Conservation (phyloP, 2,329 filamentous ascomycete species). For the Pseudogymnoascus sp. region DNA sequence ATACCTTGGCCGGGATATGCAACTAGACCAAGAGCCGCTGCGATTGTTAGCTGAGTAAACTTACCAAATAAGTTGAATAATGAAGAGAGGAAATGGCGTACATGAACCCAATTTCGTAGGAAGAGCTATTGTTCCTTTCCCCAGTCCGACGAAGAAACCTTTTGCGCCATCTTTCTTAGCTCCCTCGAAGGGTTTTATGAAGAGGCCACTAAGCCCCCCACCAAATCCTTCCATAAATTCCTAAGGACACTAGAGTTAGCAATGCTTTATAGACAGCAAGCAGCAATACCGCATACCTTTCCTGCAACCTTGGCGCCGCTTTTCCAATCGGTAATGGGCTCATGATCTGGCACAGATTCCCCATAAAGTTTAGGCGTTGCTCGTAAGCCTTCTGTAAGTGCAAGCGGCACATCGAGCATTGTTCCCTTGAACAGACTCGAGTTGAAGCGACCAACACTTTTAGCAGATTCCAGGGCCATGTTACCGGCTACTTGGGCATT, state of each 20-base stretch:
- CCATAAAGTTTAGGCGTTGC: conserved; percentile 47
- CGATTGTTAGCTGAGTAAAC: background rate
- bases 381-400: conserved; percentile 45
- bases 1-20: conserved; percentile 17
- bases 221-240: conserved; percentile 11
- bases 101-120: conserved; percentile 11
- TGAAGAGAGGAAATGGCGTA: background rate
- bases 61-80: background rate
- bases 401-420: conserved; percentile 42
- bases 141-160: conserved; percentile 14
- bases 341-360: conserved; percentile 71
- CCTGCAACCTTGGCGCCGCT: conserved; percentile 69
- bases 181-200: conserved; percentile 15
- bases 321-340: conserved; percentile 70
- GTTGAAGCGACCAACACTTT: conserved; percentile 32
- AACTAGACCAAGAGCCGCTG: conserved; percentile 32
- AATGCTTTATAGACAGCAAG: background rate
- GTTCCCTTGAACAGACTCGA: conserved; percentile 28
- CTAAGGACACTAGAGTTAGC: background rate
- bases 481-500: conserved; percentile 14
- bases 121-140: conserved; percentile 13
- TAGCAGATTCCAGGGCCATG: background rate
- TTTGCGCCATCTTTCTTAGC: conserved; percentile 14
- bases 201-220: conserved; percentile 15
- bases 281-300: conserved; percentile 35